These are phyloP conservation scores for Rosa chinensis DNA, from an alignment of 306 rosid genomes.

Conservation along the genomic window DNA sequence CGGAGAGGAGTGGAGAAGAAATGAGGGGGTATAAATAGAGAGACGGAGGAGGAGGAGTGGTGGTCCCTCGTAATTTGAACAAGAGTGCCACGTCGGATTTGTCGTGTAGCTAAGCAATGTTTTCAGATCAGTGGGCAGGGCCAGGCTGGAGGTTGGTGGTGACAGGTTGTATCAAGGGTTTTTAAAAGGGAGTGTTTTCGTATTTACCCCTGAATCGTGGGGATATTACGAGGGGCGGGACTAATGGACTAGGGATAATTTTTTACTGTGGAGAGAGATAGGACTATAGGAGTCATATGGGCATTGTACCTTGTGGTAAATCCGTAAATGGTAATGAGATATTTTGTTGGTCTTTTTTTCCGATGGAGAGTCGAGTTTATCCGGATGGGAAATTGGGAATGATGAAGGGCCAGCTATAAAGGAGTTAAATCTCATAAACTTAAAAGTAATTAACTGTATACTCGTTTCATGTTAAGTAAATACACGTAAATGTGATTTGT, in stretches of 20 bases:
- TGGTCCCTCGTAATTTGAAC: constrained; percentile 13
- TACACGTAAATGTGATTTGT: not conserved
- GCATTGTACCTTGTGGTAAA: not conserved
- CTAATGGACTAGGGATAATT: not conserved
- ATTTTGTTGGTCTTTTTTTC: not conserved
- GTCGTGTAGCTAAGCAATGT: constrained; percentile 23
- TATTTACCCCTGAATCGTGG: constrained; percentile 12
- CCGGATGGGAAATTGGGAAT: not conserved
- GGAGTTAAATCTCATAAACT: not conserved
- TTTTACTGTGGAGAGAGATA: not conserved
- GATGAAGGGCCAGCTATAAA: not conserved
- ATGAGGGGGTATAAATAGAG: constrained; percentile 26
- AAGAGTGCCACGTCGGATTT: constrained; percentile 46
- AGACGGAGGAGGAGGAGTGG: not conserved
- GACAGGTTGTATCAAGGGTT: constrained; percentile 54
- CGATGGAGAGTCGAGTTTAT: not conserved
- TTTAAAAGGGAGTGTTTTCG: not conserved
- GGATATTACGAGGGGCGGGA: not conserved
- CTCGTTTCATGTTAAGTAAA: not conserved
- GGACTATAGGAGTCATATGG: not conserved
- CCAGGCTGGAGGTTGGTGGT: constrained; percentile 89
- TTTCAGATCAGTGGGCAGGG: constrained; percentile 36
- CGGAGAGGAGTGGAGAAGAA: constrained; percentile 13
- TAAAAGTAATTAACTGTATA: rapidly evolving
- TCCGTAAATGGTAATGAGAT: not conserved